Conservation (phyloP, 2,329 filamentous ascomycete genomes). For the Fusarium nelsonii region DNA sequence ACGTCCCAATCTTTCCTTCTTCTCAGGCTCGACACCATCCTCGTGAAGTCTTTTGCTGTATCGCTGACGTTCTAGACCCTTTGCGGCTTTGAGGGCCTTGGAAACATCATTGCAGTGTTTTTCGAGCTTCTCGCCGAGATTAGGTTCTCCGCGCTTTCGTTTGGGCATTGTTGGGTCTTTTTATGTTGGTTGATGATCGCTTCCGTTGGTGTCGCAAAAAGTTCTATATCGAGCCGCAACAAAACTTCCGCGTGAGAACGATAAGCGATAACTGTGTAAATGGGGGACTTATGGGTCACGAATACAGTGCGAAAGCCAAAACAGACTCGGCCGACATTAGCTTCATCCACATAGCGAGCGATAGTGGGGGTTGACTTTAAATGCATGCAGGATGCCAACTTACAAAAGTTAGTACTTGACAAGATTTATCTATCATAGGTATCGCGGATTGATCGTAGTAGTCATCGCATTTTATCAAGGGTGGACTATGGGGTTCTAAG, state of each 20-base stretch:
- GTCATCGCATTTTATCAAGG: no score
- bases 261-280: constrained; percentile 30
- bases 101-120: constrained; percentile 71
- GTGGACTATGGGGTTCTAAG: no score
- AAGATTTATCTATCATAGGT: no score
- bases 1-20: constrained; percentile 70
- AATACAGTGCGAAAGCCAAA: constrained; percentile 26
- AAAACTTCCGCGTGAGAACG: constrained; percentile 66
- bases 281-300: fast-evolving
- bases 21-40: constrained; percentile 59
- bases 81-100: constrained; percentile 77
- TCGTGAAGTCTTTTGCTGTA: constrained; percentile 71
- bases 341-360: constrained; percentile 3
- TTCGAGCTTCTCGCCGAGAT: constrained; percentile 63
- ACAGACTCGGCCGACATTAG: constrained; percentile 1
- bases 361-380: constrained; percentile 31
- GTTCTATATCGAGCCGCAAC: constrained; percentile 38
- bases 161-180: constrained; percentile 63
- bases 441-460: no score
- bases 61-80: constrained; percentile 83
- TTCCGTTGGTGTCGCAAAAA: constrained; percentile 40
- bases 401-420: neutral
- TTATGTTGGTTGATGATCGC: constrained; percentile 26
- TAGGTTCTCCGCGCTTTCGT: constrained; percentile 65
- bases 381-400: constrained; percentile 13